A percentile compares a stretch with the other conserved stretches of the same genome.
Conservation (phyloP, 2,329 filamentous ascomycete species). For the Penicillium palitans region DNA sequence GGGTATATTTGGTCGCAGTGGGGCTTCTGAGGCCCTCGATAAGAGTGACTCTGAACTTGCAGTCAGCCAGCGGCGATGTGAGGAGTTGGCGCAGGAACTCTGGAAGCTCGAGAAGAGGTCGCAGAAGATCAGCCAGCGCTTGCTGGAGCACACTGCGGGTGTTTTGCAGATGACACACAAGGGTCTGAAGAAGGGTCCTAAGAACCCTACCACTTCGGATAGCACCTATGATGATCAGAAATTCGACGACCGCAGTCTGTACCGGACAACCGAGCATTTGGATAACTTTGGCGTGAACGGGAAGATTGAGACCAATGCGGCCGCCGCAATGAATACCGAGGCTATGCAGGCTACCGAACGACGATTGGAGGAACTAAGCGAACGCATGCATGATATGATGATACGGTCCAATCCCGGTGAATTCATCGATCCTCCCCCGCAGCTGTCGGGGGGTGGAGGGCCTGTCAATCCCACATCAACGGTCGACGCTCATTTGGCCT, state of each 20-base stretch:
- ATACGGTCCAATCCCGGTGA: slow-evolving; percentile 45
- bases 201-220: slow-evolving; percentile 64
- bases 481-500: slow-evolving; percentile 63
- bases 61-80: slow-evolving; percentile 75
- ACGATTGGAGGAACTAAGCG: slow-evolving; percentile 68
- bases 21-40: slow-evolving; percentile 38
- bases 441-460: slow-evolving; percentile 29
- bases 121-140: slow-evolving; percentile 70
- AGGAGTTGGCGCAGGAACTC: slow-evolving; percentile 78
- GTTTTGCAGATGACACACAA: slow-evolving; percentile 89
- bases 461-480: slow-evolving; percentile 31
- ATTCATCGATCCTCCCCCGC: slow-evolving; percentile 42
- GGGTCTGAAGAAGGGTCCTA: slow-evolving; percentile 61
- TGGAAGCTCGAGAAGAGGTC: slow-evolving; percentile 75
- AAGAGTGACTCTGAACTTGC: slow-evolving; percentile 73
- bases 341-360: slow-evolving; percentile 63
- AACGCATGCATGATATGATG: slow-evolving; percentile 66
- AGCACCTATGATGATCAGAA: slow-evolving; percentile 69
- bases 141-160: slow-evolving; percentile 88
- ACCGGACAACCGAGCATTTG: slow-evolving; percentile 66
- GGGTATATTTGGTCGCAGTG: slow-evolving; percentile 51
- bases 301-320: slow-evolving; percentile 20
- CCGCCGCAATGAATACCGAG: slow-evolving; percentile 34
- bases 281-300: slow-evolving; percentile 48
- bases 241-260: slow-evolving; percentile 77